Conservation (phyloP, 306 rosid genomes). For the Vigna angularis region DNA sequence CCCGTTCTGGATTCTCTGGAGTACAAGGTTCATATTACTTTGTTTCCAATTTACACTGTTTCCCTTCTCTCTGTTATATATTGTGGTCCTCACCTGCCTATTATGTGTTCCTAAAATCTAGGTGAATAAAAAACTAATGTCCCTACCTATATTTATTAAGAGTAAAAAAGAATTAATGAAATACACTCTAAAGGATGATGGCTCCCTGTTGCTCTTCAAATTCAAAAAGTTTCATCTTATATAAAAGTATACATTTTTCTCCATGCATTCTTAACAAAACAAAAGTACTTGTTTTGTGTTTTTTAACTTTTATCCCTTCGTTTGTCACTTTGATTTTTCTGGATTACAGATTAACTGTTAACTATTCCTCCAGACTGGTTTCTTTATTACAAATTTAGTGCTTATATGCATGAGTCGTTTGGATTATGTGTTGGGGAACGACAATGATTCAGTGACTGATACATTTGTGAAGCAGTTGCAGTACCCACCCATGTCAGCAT, state of each 20-base stretch:
- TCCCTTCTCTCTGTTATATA: constrained; percentile 24
- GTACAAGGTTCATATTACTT: constrained; percentile 81
- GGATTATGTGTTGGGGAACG: constrained; percentile 15
- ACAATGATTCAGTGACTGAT: constrained; percentile 3
- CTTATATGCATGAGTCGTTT: constrained; percentile 11
- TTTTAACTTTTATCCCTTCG: not conserved
- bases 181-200: constrained; percentile 27
- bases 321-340: not conserved
- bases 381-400: constrained; percentile 19
- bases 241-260: constrained; percentile 10
- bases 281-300: constrained; percentile 20
- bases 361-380: constrained; percentile 25
- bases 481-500: constrained; percentile 22
- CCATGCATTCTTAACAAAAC: constrained; percentile 20
- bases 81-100: constrained; percentile 19
- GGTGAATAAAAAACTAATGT: constrained; percentile 5
- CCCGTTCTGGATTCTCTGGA: constrained; percentile 98
- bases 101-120: constrained; percentile 21
- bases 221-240: constrained; percentile 12
- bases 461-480: constrained; percentile 14
- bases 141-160: constrained; percentile 6
- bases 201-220: constrained; percentile 6
- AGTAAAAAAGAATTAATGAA: not conserved
- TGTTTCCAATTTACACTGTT: constrained; percentile 13
- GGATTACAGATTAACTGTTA: not conserved